Conservation (phyloP, 108 stramenopile species). For the Skeletonema grethae region DNA sequence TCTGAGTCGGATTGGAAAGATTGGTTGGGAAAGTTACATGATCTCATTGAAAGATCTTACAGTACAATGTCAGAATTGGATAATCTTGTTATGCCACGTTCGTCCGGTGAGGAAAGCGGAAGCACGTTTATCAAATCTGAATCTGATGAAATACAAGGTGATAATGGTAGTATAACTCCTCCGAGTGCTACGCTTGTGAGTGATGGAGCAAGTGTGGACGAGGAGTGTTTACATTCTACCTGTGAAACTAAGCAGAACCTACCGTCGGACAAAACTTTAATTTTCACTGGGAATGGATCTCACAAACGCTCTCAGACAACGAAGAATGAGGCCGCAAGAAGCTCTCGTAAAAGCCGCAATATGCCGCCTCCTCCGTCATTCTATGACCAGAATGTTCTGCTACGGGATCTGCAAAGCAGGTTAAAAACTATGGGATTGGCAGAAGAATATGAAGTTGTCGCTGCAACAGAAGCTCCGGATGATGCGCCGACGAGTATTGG, state of each 20-base stretch:
- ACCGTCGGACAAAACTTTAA: slow-evolving; percentile 32
- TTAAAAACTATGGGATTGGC: slow-evolving; percentile 33
- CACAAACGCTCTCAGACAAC: slow-evolving; percentile 5
- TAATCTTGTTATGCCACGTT: not conserved
- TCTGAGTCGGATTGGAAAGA: not conserved
- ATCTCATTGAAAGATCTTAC: slow-evolving; percentile 22
- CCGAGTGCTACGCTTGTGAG: slow-evolving; percentile 10
- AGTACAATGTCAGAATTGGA: slow-evolving; percentile 25
- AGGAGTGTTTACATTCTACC: not conserved
- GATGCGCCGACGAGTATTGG: not conserved
- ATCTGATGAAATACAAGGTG: not conserved
- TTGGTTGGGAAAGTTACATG: slow-evolving; percentile 41
- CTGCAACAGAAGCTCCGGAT: not conserved
- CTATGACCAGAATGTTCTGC: slow-evolving; percentile 18
- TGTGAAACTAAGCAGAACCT: not conserved
- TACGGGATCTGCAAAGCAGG: slow-evolving; percentile 38
- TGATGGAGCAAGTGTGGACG: slow-evolving; percentile 1
- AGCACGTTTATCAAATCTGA: not conserved
- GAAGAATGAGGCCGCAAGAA: not conserved
- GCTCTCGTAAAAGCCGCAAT: not conserved
- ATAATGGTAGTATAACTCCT: not conserved
- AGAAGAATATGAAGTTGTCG: slow-evolving; percentile 34
- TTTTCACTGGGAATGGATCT: slow-evolving; percentile 42
- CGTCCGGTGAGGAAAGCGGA: not conserved
- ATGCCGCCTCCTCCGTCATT: slow-evolving; percentile 10